Base-by-base conservation (phyloP, 1,284 basidiomycete species). In the Cutaneotrichosporon spelunceum region DNA sequence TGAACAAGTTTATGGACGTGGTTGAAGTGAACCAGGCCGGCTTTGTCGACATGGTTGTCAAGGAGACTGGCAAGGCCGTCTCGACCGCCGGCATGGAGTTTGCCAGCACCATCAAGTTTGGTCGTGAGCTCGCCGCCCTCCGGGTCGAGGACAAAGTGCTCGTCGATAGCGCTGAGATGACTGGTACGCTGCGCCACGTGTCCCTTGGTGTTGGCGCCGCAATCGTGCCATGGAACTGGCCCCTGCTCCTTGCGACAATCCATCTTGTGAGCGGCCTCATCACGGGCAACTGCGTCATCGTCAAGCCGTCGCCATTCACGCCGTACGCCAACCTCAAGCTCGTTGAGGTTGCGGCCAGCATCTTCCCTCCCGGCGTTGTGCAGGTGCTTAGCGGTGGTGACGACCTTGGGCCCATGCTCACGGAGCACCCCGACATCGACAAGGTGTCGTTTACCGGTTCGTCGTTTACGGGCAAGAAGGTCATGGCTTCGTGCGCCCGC, bases 281-380 rank as follows among this genome's bases (percentile, higher is more conserved):
- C 16, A 93, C 93, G 19, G 95, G 96, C 29, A 98, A 95, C 78
- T 97, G 94, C 0, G 84, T 87, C 2, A 93, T 99, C 59, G 87
- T 98, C 79, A 99, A 99, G 75, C 93, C 94, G 2, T 89, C 96
- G 1, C 86, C 93, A 0, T 96, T 99, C 80, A 93, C 95, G 0
- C 95, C 96, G 0, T 96, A 92, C 80, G 92, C 92, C 36, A 87
- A 88, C 13, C 84, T 99, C 21, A 96, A 77, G 88, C 85, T 96
- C 26, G 86, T 87, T 13, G 84, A 85, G 57, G 87, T 92, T 59
- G 94, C 93, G 10, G 93, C 94, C 34, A 82, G 8, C 14, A 53
- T 63, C 57, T 59, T 99, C 58, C 95, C 96, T 11, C 86, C 90
- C 53, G 96, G 96, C 56, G 94, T 97, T 53, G 87, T 99, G 76